Evolutionary conservation across 257 asterid species (phyloP).

Genomic region (Solanum rostratum): DNA sequence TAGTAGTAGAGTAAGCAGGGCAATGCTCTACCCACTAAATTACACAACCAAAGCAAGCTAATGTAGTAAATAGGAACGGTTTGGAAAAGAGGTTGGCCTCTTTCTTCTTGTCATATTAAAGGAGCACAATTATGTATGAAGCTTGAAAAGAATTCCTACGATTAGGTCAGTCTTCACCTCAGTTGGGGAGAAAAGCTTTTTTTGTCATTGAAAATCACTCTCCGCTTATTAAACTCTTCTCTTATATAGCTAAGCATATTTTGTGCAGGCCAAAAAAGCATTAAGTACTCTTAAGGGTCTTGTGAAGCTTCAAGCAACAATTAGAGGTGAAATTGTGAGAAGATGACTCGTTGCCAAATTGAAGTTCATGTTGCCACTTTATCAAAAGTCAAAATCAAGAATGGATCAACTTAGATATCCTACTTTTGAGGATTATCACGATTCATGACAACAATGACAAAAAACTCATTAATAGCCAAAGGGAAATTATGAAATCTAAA

Average conservation of each 20-base stretch:
- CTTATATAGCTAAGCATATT: background rate
- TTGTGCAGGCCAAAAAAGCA: slow-evolving; percentile 63
- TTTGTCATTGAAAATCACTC: background rate
- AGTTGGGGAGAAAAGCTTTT: background rate
- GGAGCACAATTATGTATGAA: background rate
- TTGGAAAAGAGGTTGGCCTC: background rate
- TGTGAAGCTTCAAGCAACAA: slow-evolving; percentile 72
- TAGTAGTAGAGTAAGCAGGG: too few species aligned
- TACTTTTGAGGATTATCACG: slow-evolving; percentile 24
- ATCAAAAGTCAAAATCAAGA: slow-evolving; percentile 8
- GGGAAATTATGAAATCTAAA: slow-evolving; percentile 24
- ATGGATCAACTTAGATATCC: slow-evolving; percentile 23
- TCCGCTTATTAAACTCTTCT: background rate
- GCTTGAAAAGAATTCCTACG: background rate
- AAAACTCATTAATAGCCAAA: slow-evolving; percentile 24
- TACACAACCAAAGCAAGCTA: background rate
- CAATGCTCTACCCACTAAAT: background rate
- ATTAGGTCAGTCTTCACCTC: background rate
- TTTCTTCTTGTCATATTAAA: background rate
- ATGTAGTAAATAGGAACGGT: background rate
- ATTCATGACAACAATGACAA: slow-evolving; percentile 22
- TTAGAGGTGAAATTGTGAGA: slow-evolving; percentile 65
- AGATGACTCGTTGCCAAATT: slow-evolving; percentile 13
- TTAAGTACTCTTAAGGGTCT: slow-evolving; percentile 64
- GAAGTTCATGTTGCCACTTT: slow-evolving; percentile 4